Percentiles rank a stretch among this genome's conserved stretches.
Evolutionary conservation across 495 filamentous ascomycete species (phyloP).

Genomic region (Evernia prunastri): DNA sequence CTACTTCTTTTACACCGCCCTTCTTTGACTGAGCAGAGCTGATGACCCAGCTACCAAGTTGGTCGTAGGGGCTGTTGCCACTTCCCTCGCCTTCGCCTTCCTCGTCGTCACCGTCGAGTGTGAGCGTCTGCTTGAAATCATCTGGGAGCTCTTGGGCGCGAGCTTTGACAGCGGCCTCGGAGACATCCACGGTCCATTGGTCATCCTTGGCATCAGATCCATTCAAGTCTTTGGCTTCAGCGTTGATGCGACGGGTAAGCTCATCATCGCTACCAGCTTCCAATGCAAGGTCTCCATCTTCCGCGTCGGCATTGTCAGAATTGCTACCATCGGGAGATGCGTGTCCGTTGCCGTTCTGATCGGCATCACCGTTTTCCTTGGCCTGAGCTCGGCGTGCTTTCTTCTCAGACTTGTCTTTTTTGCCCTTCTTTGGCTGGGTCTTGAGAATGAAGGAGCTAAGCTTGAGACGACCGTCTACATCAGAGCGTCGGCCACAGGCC

Average conservation of each 20-base stretch:
- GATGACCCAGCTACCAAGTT: constrained; percentile 88
- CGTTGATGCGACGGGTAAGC: constrained; percentile 81
- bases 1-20: constrained; percentile 66
- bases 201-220: constrained; percentile 68
- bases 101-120: constrained; percentile 68
- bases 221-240: constrained; percentile 70
- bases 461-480: constrained; percentile 89
- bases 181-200: constrained; percentile 92
- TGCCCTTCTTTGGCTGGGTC: constrained; percentile 88
- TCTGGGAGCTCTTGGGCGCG: constrained; percentile 84
- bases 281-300: constrained; percentile 61
- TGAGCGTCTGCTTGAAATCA: constrained; percentile 84
- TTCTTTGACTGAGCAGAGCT: constrained; percentile 60
- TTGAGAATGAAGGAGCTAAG: constrained; percentile 96
- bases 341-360: constrained; percentile 49
- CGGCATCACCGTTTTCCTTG: constrained; percentile 67
- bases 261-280: constrained; percentile 88
- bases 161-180: constrained; percentile 87
- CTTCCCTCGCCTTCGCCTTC: constrained; percentile 73
- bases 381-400: constrained; percentile 74
- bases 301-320: constrained; percentile 64
- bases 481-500: constrained; percentile 86
- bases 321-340: constrained; percentile 68
- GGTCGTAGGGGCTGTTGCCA: constrained; percentile 76
- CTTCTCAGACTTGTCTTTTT: constrained; percentile 89